Percentiles rank a stretch among this genome's conserved stretches.
These are phyloP conservation scores for Mycena kentingensis DNA, from an alignment of 768 basidiomycete genomes.

Conservation along the genomic window DNA sequence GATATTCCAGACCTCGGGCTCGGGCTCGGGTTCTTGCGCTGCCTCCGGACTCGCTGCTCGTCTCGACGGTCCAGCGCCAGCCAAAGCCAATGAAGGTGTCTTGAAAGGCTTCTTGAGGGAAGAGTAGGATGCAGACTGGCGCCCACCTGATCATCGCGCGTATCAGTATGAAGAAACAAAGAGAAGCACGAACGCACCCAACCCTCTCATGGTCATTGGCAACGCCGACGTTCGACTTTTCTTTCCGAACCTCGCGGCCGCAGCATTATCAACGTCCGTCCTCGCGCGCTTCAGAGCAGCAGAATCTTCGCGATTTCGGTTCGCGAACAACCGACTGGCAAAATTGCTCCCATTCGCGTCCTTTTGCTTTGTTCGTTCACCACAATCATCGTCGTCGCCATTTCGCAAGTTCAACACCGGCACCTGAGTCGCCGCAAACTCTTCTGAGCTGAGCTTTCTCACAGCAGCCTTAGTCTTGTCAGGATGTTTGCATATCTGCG, in stretches of 20 bases:
- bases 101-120: constrained; percentile 53
- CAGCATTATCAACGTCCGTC: background rate
- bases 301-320: background rate
- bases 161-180: background rate
- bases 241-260: background rate
- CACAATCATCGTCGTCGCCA: constrained; percentile 14
- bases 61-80: background rate
- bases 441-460: constrained; percentile 47
- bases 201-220: background rate
- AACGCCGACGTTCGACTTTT: background rate
- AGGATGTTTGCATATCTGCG: constrained; percentile 77
- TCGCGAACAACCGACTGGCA: too few species aligned
- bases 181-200: background rate
- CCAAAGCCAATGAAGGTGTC: constrained; percentile 35
- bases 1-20: background rate
- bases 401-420: constrained; percentile 2
- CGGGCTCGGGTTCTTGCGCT: background rate
- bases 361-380: constrained; percentile 25
- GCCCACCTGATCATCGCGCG: constrained; percentile 42
- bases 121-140: constrained; percentile 43
- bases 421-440: constrained; percentile 30
- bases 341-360: constrained; percentile 13
- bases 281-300: background rate
- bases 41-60: background rate
- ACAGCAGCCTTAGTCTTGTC: constrained; percentile 59